Evolutionary conservation across 1,284 basidiomycete genomes (phyloP), one percentile per base, ranked within the genome.

Genomic region (Rugosomyces carneus): DNA sequence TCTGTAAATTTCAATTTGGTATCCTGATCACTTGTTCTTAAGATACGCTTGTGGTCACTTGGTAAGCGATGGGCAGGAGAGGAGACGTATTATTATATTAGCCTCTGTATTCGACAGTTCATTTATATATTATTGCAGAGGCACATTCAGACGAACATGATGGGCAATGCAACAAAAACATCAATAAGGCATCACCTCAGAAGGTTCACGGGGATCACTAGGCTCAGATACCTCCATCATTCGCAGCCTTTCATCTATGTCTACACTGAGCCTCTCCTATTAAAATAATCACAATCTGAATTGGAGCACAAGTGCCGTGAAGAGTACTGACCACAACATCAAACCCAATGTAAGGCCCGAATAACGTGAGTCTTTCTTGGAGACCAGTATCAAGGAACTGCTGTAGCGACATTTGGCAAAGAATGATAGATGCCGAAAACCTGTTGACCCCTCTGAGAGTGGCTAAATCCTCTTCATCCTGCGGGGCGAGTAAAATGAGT

Each of bases 381-480:
- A 76, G 60, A 7, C 60, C 52, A 58, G 74, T 60, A 23, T 76
- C 69, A 21, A 88, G 54, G 54, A 87, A 77, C 1, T 75, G 68
- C 24, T 79, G 70, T 1, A 82, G 53, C 2, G 67, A 63, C n/a
- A 69, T 67, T 50, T 80, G 75, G 40, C 71, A 77, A 0, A 87
- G 63, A 48, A 88, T 71, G 3, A 81, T 61, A 19, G 75, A 71
- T 6, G 85, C 78, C 1, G 77, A 75, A 57, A 85, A 86, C 2
- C 65, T 61, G 52, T 88, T 88, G 76, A 87, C 80, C 13, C 81
- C 78, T 11, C 70, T 63, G 3, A 76, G 64, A 5, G 58, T 58
- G 0, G 75, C 70, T 35, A 88, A 61, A 53, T 76, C 70, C 10
- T 58, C 57, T 53, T 87, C 82, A 35, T 77, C 78, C 75, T 85